Base-by-base conservation (phyloP, 164 flowering plant species). In the Macadamia tetraphylla region DNA sequence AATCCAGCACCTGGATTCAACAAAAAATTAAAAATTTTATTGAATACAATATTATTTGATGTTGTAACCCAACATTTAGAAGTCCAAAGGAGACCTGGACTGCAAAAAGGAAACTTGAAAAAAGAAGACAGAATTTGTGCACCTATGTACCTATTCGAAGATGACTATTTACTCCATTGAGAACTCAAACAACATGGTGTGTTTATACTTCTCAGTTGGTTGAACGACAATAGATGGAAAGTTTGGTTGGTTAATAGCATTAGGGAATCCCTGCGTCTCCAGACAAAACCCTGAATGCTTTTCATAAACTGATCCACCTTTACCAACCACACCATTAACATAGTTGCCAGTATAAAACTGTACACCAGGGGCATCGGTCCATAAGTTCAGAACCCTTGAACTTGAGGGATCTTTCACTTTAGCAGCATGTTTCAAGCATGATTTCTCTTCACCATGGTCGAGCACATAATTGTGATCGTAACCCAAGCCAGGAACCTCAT, bases 241-340 rank as follows among this genome's bases (percentile, higher is more conserved):
- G 72, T 87, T 88, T 6, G 93, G 82, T 63, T 86, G 89, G 77
- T 94, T 94, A 13, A 94, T 79, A 23, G 97, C 97, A 70, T 90
- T 91, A 12, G 98, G 98, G 57, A 88, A 94, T 55, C 94, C 97
- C 70, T 91, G 98, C 0, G 98, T 90, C 83, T 91, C 97, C 81
- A 94, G 70, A 71, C 98, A 94, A 4, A 85, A 67, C 8, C 86
- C 98, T 1, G 91, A 61, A 46, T 94, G 97, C 79, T 92, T 94
- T 7, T 71, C 87, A 61, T 91, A 90, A 4, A 79, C 88, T 13
- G 91, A 88, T 0, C 89, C 90, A 30, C 86, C 89, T 83, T 90
- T 94, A 4, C 97, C 98, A 23, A 66, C 76, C 61, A 90, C 77
- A 11, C 92, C 95, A 60, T 82, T 76, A 18, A 90, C 95, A 71